These are phyloP conservation scores for Aphanomyces astaci DNA, from an alignment of 352 stramenopile species.

Conservation along the genomic window DNA sequence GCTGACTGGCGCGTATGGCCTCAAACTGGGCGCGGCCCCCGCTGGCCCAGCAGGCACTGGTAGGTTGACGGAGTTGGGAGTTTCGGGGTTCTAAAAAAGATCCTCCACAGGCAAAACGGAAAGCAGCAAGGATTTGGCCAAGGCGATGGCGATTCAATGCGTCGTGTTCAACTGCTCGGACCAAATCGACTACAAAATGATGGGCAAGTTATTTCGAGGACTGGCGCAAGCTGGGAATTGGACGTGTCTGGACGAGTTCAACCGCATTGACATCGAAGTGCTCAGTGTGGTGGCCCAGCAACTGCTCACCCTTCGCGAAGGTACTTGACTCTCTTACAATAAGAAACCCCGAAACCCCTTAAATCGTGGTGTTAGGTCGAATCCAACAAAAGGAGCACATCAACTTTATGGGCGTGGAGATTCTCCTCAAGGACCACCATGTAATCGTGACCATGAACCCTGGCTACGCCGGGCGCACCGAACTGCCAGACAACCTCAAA, in stretches of 20 bases:
- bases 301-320: slow-evolving; percentile 67
- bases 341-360: too few species aligned
- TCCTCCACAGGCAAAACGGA: slow-evolving; percentile 89
- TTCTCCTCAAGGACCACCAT: slow-evolving; percentile 93
- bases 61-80: background rate
- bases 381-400: slow-evolving; percentile 83
- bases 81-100: slow-evolving; percentile 2
- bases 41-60: slow-evolving; percentile 88
- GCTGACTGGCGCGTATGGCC: slow-evolving; percentile 88
- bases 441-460: slow-evolving; percentile 98
- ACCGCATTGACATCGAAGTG: slow-evolving; percentile 92
- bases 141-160: slow-evolving; percentile 90
- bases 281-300: slow-evolving; percentile 92
- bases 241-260: slow-evolving; percentile 92
- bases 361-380: slow-evolving; percentile 24
- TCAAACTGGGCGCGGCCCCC: slow-evolving; percentile 90
- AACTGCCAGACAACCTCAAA: slow-evolving; percentile 96
- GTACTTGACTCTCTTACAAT: background rate
- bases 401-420: slow-evolving; percentile 95
- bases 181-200: slow-evolving; percentile 95
- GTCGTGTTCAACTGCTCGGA: slow-evolving; percentile 96
- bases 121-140: slow-evolving; percentile 93
- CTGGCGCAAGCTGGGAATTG: slow-evolving; percentile 86
- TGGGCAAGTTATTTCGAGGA: slow-evolving; percentile 94
- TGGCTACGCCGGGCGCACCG: slow-evolving; percentile 91